A percentile compares a stretch with the other conserved stretches of the same genome.
Evolutionary conservation across 768 basidiomycete genomes (phyloP).

Genomic region (Dictyophora rubrovolvata): DNA sequence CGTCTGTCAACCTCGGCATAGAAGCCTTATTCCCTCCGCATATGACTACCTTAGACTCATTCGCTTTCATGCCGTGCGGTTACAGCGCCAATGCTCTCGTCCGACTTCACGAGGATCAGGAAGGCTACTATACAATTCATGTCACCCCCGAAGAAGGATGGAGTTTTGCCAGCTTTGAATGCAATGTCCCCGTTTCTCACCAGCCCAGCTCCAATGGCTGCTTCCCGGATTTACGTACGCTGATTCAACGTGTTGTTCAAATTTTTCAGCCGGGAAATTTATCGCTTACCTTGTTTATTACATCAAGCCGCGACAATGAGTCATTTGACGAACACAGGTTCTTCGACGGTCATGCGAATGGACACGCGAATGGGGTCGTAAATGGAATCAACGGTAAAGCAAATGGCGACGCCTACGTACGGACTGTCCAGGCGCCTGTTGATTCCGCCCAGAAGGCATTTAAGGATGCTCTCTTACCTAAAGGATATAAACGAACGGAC

Average conservation of each 20-base stretch:
- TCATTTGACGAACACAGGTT: constrained; percentile 29
- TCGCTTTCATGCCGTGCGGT: constrained; percentile 90
- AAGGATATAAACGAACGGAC: constrained; percentile 73
- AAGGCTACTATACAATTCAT: constrained; percentile 97
- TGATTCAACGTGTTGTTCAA: constrained; percentile 78
- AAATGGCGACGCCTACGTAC: constrained; percentile 10
- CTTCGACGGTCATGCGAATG: neutral
- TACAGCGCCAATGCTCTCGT: constrained; percentile 90
- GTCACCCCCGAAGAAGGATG: constrained; percentile 97
- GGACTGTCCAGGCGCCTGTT: constrained; percentile 38
- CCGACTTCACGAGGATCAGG: constrained; percentile 36
- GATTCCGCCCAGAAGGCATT: constrained; percentile 71
- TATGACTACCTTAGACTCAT: constrained; percentile 81
- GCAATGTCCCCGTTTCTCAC: constrained; percentile 71
- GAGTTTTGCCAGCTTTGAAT: constrained; percentile 98
- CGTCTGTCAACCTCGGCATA: constrained; percentile 72
- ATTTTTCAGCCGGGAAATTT: constrained; percentile 89
- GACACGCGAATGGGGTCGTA: neutral
- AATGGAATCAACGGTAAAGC: constrained; percentile 13
- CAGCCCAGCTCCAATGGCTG: constrained; percentile 26
- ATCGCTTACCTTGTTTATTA: constrained; percentile 85
- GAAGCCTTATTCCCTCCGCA: constrained; percentile 68
- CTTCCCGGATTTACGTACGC: constrained; percentile 61
- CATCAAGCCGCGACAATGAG: constrained; percentile 41
- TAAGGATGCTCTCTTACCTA: constrained; percentile 46